A percentile compares a stretch with the other conserved stretches of the same genome.
phyloP scores from a whole-genome alignment of 73 alveolate genomes.

The Paraurostyla sp. region DNA sequence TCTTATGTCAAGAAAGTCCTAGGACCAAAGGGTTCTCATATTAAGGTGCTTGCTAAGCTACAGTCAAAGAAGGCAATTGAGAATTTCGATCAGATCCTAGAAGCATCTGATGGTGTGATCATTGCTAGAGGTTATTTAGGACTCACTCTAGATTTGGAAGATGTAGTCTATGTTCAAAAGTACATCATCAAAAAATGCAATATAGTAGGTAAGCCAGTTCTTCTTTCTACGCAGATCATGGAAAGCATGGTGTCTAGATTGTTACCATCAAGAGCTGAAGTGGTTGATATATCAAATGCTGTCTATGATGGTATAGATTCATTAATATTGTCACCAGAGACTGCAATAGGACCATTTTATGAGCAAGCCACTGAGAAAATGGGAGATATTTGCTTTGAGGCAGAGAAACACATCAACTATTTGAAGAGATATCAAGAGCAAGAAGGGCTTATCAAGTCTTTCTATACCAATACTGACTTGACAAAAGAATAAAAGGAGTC shows the following conservation, averaged over 20 bases:
- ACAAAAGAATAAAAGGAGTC: background rate
- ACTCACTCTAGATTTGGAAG: conserved; percentile 33
- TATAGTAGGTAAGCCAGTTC: conserved; percentile 69
- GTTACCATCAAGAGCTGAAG: conserved; percentile 80
- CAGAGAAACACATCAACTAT: conserved; percentile 67
- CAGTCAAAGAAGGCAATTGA: conserved; percentile 43
- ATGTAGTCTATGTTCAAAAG: conserved; percentile 63
- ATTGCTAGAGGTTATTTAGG: conserved; percentile 71
- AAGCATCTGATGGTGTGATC: conserved; percentile 64
- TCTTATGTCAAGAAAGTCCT: conserved; percentile 63
- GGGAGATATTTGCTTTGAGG: conserved; percentile 62
- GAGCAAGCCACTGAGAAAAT: conserved; percentile 50
- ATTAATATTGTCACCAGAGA: conserved; percentile 62
- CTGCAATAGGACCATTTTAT: conserved; percentile 68
- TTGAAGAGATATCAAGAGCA: conserved; percentile 37
- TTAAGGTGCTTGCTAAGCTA: conserved; percentile 62
- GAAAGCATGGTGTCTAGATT: conserved; percentile 67
- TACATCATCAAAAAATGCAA: conserved; percentile 60
- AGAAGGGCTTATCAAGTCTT: background rate
- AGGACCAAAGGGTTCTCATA: conserved; percentile 57
- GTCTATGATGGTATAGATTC: conserved; percentile 77
- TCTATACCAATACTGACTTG: background rate
- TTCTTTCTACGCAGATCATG: conserved; percentile 70
- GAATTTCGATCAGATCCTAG: conserved; percentile 57
- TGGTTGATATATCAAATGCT: conserved; percentile 74